Evolutionary conservation across 768 basidiomycete species (phyloP).

Genomic region (Leccinellum rugosiceps): DNA sequence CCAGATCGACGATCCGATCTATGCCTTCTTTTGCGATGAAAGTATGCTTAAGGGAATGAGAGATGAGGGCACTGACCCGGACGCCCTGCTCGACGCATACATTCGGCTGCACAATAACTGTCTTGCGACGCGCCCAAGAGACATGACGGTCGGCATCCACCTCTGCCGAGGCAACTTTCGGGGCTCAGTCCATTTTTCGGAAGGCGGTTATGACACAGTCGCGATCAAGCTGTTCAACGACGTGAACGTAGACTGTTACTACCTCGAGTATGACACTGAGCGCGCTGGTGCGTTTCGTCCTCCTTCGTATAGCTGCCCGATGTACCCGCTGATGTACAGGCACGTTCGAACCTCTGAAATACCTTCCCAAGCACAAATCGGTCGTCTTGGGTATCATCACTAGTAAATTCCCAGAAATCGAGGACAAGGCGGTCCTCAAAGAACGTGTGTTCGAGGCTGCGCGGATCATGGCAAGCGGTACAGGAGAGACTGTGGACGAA

Average conservation of each 20-base stretch:
- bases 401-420: neutral
- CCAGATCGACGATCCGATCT: neutral
- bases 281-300: neutral
- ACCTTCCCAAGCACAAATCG: neutral
- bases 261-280: neutral
- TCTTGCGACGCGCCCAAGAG: neutral
- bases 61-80: neutral
- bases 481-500: neutral
- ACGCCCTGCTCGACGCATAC: neutral
- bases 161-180: conserved; percentile 42
- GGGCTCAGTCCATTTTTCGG: conserved; percentile 33
- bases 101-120: neutral
- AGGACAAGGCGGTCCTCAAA: neutral
- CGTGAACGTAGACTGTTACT: conserved; percentile 11
- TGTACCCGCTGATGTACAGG: neutral
- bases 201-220: conserved; percentile 28
- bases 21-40: neutral
- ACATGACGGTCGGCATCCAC: conserved; percentile 37
- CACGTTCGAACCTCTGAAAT: conserved; percentile 24
- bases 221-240: conserved; percentile 44
- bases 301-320: neutral
- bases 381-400: neutral
- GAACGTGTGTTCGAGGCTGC: neutral
- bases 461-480: neutral
- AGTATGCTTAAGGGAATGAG: neutral